These are phyloP conservation scores for Euphorbia tirucalli DNA, from an alignment of 345 rosid species.

Conservation along the genomic window DNA sequence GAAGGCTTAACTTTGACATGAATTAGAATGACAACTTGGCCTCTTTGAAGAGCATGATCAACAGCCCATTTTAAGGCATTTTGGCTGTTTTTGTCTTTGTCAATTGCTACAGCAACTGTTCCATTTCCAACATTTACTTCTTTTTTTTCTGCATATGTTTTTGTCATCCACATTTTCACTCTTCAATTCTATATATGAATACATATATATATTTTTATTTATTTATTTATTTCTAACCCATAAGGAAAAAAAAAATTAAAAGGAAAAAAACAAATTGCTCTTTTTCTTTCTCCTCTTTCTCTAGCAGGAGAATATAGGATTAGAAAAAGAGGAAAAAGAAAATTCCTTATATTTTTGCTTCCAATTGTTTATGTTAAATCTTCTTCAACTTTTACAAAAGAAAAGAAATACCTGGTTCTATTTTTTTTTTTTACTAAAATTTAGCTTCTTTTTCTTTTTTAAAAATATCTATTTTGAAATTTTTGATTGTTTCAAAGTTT, in stretches of 20 bases:
- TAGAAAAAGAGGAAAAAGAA: constrained; percentile 12
- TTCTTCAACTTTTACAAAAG: background rate
- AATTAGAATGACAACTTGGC: constrained; percentile 64
- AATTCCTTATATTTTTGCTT: background rate
- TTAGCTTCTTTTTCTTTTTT: background rate
- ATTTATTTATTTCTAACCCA: no score
- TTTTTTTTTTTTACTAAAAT: background rate
- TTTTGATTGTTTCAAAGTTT: background rate
- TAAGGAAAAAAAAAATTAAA: no score
- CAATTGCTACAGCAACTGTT: constrained; percentile 77
- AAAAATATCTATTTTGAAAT: background rate
- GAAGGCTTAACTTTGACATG: constrained; percentile 46
- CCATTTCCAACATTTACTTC: constrained; percentile 25
- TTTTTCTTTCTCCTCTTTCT: constrained; percentile 10
- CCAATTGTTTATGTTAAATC: background rate
- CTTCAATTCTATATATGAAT: no score
- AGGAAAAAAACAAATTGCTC: background rate
- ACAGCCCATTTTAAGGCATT: constrained; percentile 80
- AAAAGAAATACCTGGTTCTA: background rate
- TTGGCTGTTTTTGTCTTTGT: constrained; percentile 80
- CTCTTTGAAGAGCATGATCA: constrained; percentile 60
- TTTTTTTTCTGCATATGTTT: constrained; percentile 31
- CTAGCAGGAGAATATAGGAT: constrained; percentile 4
- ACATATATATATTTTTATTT: no score
- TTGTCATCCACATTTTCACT: constrained; percentile 33